Conservation (phyloP, 2,329 filamentous ascomycete species). For the Ophiosphaerella narmari region DNA sequence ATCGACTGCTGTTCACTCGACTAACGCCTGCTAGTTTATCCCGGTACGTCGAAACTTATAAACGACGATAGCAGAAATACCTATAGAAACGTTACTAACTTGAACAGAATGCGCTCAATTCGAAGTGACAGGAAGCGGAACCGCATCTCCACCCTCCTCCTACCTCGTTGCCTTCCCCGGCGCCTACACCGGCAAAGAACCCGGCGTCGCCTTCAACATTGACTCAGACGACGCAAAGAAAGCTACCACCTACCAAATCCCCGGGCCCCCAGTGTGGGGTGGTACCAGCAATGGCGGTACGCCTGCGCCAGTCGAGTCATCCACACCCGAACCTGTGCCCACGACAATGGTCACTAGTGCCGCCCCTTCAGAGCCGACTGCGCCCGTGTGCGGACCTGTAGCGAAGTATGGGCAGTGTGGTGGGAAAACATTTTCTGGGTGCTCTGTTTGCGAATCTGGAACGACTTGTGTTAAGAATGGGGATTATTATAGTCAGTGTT, state of each 20-base stretch:
- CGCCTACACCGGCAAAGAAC: conserved; percentile 48
- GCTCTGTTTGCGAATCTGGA: conserved; percentile 28
- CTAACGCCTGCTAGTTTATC: conserved; percentile 53
- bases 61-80: too few species aligned
- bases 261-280: conserved; percentile 33
- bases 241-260: conserved; percentile 33
- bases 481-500: conserved; percentile 35
- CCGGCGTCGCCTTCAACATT: conserved; percentile 49
- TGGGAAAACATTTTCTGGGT: conserved; percentile 23
- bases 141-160: conserved; percentile 46
- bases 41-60: too few species aligned
- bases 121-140: conserved; percentile 56
- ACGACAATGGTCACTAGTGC: conserved; percentile 25
- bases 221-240: conserved; percentile 29
- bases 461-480: conserved; percentile 25
- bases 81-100: too few species aligned
- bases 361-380: conserved; percentile 10
- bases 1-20: too few species aligned
- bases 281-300: conserved; percentile 14
- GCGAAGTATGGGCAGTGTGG: conserved; percentile 33
- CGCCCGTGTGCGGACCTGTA: conserved; percentile 11
- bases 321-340: conserved; percentile 4
- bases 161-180: conserved; percentile 52
- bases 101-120: conserved; percentile 60
- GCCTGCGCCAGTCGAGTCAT: conserved; percentile 8